Evolutionary conservation across 345 rosid species (phyloP).

Genomic region (Excoecaria cochinchinensis): DNA sequence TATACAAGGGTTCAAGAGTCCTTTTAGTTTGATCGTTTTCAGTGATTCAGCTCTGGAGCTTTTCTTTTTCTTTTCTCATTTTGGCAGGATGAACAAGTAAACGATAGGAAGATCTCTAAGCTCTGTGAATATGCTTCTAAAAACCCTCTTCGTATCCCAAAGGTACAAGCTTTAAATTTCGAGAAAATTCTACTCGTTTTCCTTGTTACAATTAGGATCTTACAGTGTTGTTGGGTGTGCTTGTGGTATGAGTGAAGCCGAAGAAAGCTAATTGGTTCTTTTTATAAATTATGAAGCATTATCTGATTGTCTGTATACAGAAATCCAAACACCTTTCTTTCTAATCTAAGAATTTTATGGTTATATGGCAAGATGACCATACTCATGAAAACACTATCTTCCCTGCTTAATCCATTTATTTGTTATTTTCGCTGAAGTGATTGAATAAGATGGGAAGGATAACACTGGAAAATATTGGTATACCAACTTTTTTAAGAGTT

Average conservation of each 20-base stretch:
- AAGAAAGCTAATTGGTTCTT: neutral
- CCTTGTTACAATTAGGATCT: neutral
- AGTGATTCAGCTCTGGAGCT: neutral
- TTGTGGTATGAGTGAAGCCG: neutral
- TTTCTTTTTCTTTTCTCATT: neutral
- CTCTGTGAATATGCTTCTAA: conserved; percentile 64
- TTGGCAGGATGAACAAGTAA: conserved; percentile 45
- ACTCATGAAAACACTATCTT: neutral
- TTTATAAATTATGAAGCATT: neutral
- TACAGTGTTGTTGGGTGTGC: neutral
- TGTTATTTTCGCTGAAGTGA: neutral
- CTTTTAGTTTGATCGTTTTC: neutral
- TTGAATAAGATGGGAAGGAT: neutral
- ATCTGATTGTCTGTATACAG: neutral
- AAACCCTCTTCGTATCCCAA: conserved; percentile 74
- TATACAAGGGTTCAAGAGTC: neutral
- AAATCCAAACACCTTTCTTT: neutral
- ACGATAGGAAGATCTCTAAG: conserved; percentile 49
- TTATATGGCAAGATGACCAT: neutral
- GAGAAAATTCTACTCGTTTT: neutral
- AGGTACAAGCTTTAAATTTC: conserved; percentile 30
- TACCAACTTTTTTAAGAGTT: neutral
- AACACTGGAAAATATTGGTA: neutral
- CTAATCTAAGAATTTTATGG: too few relatives aligned
- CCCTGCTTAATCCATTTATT: neutral